A percentile compares a stretch with the other conserved stretches of the same genome.
These are phyloP conservation scores for Artemisia tridentata DNA, from an alignment of 129 eudicot genomes.

Conservation along the genomic window DNA sequence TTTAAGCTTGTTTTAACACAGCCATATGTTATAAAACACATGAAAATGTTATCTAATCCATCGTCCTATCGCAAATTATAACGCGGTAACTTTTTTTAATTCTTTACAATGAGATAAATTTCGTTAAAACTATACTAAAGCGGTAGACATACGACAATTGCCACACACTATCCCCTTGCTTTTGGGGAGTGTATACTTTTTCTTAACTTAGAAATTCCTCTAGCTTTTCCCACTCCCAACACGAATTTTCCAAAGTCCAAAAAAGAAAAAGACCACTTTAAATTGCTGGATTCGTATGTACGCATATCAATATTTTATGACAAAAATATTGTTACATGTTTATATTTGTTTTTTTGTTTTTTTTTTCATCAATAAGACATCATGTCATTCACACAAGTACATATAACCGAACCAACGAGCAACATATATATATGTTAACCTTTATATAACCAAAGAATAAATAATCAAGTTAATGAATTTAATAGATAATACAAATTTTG, in stretches of 20 bases:
- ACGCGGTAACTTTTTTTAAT: too few relatives aligned
- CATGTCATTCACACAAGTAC: not conserved
- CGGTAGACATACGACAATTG: not conserved
- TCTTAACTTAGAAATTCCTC: constrained; percentile 18
- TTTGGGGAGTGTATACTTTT: constrained; percentile 13
- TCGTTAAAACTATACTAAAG: not conserved
- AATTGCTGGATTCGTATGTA: constrained; percentile 18
- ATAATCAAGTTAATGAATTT: constrained; percentile 11
- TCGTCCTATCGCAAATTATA: not conserved
- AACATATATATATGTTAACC: too few relatives aligned
- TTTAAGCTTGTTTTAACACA: too few relatives aligned
- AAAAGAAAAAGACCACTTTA: constrained; percentile 29
- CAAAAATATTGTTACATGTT: too few relatives aligned
- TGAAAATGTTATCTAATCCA: too few relatives aligned
- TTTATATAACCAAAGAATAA: not conserved
- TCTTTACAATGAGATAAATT: not conserved
- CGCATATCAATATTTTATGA: not conserved
- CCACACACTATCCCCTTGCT: constrained; percentile 14
- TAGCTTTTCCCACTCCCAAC: constrained; percentile 31
- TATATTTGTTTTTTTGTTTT: not conserved
- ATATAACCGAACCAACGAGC: not conserved
- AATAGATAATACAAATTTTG: constrained; percentile 20
- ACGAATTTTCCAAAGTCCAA: constrained; percentile 15
- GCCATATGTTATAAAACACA: too few relatives aligned
- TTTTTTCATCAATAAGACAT: not conserved